Conservation (phyloP, 1,139 yeast genomes). For the Neolecta irregularis region DNA sequence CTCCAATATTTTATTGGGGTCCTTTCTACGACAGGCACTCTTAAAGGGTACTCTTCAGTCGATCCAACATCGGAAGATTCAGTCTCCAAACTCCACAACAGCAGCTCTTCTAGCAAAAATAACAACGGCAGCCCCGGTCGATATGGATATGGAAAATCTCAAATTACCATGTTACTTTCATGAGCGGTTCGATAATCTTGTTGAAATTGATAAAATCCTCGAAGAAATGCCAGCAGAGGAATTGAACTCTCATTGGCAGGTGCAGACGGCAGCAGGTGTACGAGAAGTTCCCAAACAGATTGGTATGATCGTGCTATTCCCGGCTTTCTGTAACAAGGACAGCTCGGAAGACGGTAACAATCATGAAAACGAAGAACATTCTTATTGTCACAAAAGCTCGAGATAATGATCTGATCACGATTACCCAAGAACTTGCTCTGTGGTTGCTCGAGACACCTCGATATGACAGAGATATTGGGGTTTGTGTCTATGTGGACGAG, state of each 20-base stretch:
- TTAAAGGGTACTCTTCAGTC: too few relatives aligned
- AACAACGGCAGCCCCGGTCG: background rate
- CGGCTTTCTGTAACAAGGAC: too few relatives aligned
- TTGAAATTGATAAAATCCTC: slow-evolving; percentile 17
- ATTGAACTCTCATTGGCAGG: slow-evolving; percentile 17
- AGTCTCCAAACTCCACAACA: too few relatives aligned
- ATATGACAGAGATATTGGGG: slow-evolving; percentile 25
- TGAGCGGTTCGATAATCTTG: slow-evolving; percentile 18
- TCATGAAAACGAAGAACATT: slow-evolving; percentile 50
- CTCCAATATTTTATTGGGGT: too few relatives aligned
- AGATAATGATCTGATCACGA: slow-evolving; percentile 56
- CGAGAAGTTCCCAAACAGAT: slow-evolving; percentile 52
- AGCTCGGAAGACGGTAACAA: slow-evolving; percentile 58
- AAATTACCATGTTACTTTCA: slow-evolving; percentile 17
- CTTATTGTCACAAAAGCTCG: slow-evolving; percentile 77
- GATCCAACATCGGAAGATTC: too few relatives aligned
- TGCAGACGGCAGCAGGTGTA: slow-evolving; percentile 78
- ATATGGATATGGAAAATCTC: slow-evolving; percentile 8
- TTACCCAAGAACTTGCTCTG: slow-evolving; percentile 63
- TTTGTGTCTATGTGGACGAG: slow-evolving; percentile 55
- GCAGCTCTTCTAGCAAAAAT: background rate
- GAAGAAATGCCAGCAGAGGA: slow-evolving; percentile 17
- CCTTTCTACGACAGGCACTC: too few relatives aligned
- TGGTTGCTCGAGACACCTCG: slow-evolving; percentile 38
- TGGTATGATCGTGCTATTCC: too few relatives aligned